A percentile compares a stretch with the other conserved stretches of the same genome.
phyloP scores from a whole-genome alignment of 1,139 yeast species.

The Kurtzmaniella quercitrusa region DNA sequence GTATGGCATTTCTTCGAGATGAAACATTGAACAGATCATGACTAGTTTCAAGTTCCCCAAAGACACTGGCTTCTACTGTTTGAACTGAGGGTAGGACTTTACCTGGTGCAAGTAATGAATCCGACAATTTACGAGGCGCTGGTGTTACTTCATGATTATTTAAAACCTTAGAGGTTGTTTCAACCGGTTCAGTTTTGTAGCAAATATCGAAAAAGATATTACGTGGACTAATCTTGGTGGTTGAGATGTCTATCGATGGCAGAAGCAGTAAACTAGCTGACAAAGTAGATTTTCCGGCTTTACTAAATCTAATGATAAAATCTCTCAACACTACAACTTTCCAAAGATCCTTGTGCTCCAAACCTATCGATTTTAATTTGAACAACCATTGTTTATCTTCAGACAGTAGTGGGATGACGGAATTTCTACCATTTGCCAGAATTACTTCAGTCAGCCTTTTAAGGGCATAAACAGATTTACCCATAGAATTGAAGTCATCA shows the following conservation, averaged over 20 bases:
- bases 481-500: constrained; percentile 25
- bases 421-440: constrained; percentile 13
- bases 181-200: constrained; percentile 41
- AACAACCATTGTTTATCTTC: constrained; percentile 79
- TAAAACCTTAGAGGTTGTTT: constrained; percentile 14
- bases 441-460: constrained; percentile 14
- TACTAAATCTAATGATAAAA: constrained; percentile 44
- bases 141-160: constrained; percentile 8
- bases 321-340: constrained; percentile 68
- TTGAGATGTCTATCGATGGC: constrained; percentile 2
- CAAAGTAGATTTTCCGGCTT: not conserved
- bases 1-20: constrained; percentile 1
- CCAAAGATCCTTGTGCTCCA: constrained; percentile 75
- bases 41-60: constrained; percentile 51
- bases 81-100: constrained; percentile 48
- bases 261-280: not conserved
- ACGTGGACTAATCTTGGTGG: constrained; percentile 39
- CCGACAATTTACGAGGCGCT: constrained; percentile 12
- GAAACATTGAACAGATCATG: constrained; percentile 12
- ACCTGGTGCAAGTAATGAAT: constrained; percentile 31
- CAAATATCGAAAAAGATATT: constrained; percentile 65
- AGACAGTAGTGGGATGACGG: constrained; percentile 33
- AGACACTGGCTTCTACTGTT: constrained; percentile 55
- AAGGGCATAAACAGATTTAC: constrained; percentile 37
- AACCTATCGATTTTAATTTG: constrained; percentile 64